Evolutionary conservation across 2,329 filamentous ascomycete genomes (phyloP).

Genomic region (Aureobasidium mangrovei): DNA sequence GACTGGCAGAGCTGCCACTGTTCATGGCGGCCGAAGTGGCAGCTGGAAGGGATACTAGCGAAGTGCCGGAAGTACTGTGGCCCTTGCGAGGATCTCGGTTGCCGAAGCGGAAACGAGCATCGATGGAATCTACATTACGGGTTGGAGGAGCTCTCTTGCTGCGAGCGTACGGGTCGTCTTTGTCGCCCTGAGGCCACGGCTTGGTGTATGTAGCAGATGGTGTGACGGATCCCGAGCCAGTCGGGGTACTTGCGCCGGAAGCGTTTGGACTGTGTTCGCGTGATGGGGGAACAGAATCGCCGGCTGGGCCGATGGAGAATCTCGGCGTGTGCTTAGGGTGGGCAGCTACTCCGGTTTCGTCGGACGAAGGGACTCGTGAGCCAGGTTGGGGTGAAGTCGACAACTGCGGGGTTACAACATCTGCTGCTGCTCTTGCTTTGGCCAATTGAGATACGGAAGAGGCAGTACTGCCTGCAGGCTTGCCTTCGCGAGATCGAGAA

Average conservation of each 20-base stretch:
- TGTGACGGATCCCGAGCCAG: constrained; percentile 30
- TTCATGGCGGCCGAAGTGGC: constrained; percentile 10
- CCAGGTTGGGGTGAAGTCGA: constrained; percentile 32
- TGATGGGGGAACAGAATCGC: constrained; percentile 46
- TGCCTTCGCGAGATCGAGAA: constrained; percentile 52
- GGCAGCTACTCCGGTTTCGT: constrained; percentile 34
- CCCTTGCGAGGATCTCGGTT: constrained; percentile 59
- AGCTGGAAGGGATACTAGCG: constrained; percentile 9
- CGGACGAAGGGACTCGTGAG: constrained; percentile 33
- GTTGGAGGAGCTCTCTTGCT: constrained; percentile 64
- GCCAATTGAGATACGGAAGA: constrained; percentile 19
- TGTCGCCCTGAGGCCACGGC: constrained; percentile 68
- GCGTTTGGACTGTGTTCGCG: constrained; percentile 49
- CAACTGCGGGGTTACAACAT: constrained; percentile 57
- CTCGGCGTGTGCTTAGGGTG: constrained; percentile 42
- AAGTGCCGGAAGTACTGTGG: constrained; percentile 24
- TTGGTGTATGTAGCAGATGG: constrained; percentile 48
- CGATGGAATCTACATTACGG: constrained; percentile 57
- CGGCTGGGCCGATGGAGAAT: constrained; percentile 49
- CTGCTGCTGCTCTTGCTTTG: constrained; percentile 33
- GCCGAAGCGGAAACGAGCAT: constrained; percentile 77
- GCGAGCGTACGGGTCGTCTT: constrained; percentile 80
- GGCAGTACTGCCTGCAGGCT: constrained; percentile 22
- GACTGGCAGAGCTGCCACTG: constrained; percentile 14
- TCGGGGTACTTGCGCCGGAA: constrained; percentile 44